Base-by-base conservation (phyloP, 768 basidiomycete genomes). In the Russula foetens region DNA sequence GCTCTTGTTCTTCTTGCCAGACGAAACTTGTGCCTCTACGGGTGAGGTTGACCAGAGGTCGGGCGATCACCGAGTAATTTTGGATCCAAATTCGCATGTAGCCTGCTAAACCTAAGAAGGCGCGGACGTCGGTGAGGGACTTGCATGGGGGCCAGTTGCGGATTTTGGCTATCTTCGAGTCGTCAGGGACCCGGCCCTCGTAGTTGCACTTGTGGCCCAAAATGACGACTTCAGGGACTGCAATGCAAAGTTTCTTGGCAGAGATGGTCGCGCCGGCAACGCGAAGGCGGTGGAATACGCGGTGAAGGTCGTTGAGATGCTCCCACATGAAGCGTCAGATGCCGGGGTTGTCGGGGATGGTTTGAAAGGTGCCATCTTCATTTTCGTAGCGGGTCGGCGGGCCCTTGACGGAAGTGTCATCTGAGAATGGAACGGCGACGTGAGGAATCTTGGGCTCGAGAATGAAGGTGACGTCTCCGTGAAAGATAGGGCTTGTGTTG, bases 371-470 rank as follows among this genome's bases (percentile, higher is more conserved):
- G 3, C 45, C 31, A 4, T 45, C 23, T 4, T 1, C 29, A 4
- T 17, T 31, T 11, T 44, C n/a, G 26, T 47, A 47, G n/a, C n/a
- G n/a, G n/a, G n/a, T n/a, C n/a, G n/a, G n/a, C n/a, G n/a, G n/a
- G n/a, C n/a, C n/a, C n/a, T 31, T 49, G 48, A 49, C n/a, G 28
- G 23, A 24, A 24, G 23, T 24, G 9, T 46, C 9, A 24, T 46
- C 45, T 5, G 26, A 7, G 23, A 46, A 46, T 8, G 45, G 21
- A 6, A 8, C 7, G 23, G 24, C 45, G 23, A 46, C 24, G 15
- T 76, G 26, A 23, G 75, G 76, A 2, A 81, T 78, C 58, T 79
- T 73, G 0, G 71, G 59, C 21, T 75, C 65, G 0, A 77, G 33
- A 2, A 77, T 62, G 26, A 73, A 74, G 0, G 65, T 65, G 62